Evolutionary conservation across 2,329 filamentous ascomycete species (phyloP), one percentile per base, ranked within the genome.

Genomic region (Leptographium flavum): DNA sequence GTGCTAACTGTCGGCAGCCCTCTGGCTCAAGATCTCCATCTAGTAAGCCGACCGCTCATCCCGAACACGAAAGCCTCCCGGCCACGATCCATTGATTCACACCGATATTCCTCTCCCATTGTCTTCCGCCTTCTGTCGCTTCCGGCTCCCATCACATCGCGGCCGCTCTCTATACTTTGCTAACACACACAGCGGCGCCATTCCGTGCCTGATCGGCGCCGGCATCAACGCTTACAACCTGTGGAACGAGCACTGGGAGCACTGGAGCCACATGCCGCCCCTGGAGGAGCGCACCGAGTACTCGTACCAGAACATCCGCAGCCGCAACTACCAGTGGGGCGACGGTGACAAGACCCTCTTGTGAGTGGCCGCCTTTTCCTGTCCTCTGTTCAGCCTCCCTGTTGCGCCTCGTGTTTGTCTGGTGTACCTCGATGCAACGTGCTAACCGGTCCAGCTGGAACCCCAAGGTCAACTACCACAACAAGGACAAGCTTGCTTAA

Each of bases 231-330:
- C 88, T 58, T 94, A 83, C 65, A 79, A 81, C 61, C 79, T 94
- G 52, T 98, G 87, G 87, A 80, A 77, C 58, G 86, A 93, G 71
- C 92, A 98, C 69, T 96, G 90, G 90, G 85, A 93, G 69, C 92
- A 98, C 75, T 87, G 83, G 78, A 69, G 66, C 44, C 90, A 96
- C 70, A 69, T 85, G 65, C 78, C 83, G 49, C 84, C 92, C 54
- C 73, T 90, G 56, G 87, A 94, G 73, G 92, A 98, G 71, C 83
- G 85, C 61, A 69, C 75, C 58, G 86, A 96, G 73, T 98, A 96
- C 69, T 71, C 87, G 49, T 98, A 94, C 79, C 86, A 94, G 78
- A 98, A 98, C 76, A 84, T 98, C 66, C 84, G 92, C 63, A 76
- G 78, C 64, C 95, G 92, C 81, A 95, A 94, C 78, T 98, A 69